These are phyloP conservation scores for Raffaelea arxii DNA, from an alignment of 2,329 filamentous ascomycete species.

Conservation along the genomic window DNA sequence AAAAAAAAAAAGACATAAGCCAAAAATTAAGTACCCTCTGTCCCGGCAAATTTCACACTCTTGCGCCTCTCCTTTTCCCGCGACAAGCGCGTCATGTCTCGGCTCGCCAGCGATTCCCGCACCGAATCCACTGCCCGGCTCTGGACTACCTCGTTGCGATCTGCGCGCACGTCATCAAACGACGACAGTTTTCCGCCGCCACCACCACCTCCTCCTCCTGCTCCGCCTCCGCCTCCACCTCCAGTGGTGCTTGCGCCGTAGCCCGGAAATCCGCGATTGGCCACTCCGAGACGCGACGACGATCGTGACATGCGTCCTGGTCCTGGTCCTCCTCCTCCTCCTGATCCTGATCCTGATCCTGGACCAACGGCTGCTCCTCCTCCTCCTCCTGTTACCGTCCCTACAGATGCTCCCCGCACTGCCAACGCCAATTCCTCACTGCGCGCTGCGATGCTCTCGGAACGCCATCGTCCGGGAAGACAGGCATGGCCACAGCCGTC, in stretches of 20 bases:
- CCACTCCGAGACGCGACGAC: too few species aligned
- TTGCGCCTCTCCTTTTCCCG: conserved; percentile 51
- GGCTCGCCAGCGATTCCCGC: conserved; percentile 35
- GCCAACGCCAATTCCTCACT: conserved; percentile 43
- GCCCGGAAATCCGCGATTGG: too few species aligned
- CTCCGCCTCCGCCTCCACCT: conserved; percentile 6
- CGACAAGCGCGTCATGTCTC: conserved; percentile 25
- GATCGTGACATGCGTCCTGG: too few species aligned
- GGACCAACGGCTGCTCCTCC: conserved; percentile 4
- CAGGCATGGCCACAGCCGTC: conserved; percentile 57
- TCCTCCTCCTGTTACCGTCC: conserved; percentile 11
- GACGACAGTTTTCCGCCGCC: conserved; percentile 2
- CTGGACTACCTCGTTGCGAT: conserved; percentile 45
- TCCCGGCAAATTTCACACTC: conserved; percentile 52
- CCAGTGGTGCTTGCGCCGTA: conserved; percentile 12
- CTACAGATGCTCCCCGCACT: conserved; percentile 27
- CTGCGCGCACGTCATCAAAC: conserved; percentile 27
- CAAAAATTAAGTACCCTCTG: too few species aligned
- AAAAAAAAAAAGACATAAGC: too few species aligned
- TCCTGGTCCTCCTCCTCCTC: conserved; percentile 3
- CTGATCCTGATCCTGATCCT: too few species aligned
- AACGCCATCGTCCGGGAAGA: conserved; percentile 45
- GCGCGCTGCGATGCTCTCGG: conserved; percentile 32
- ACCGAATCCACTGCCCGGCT: conserved; percentile 52
- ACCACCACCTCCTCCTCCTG: conserved; percentile 5